These are phyloP conservation scores for Euphorbia corollata DNA, from an alignment of 441 rosid species.

Conservation along the genomic window DNA sequence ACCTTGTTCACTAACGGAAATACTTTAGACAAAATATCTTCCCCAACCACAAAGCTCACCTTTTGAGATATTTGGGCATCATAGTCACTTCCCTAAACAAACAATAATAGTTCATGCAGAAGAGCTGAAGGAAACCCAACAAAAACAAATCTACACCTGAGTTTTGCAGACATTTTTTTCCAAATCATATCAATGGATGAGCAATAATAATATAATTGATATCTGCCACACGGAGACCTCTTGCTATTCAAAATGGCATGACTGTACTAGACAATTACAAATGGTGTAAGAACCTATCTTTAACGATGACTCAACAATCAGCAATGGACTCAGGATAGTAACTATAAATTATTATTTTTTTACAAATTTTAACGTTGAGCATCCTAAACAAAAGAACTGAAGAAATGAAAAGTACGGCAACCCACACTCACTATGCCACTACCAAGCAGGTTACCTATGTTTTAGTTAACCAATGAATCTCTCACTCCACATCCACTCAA, in stretches of 20 bases:
- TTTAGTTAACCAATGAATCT: background rate
- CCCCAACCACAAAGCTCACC: background rate
- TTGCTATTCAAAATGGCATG: background rate
- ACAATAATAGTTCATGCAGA: background rate
- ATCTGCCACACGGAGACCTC: background rate
- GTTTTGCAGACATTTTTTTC: background rate
- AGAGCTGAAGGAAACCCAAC: background rate
- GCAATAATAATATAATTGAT: background rate
- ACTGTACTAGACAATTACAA: background rate
- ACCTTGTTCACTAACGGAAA: background rate
- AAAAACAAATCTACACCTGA: background rate
- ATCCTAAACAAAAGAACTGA: background rate
- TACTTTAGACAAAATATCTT: background rate
- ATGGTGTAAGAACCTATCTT: background rate
- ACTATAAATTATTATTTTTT: too few relatives aligned
- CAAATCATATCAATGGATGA: background rate
- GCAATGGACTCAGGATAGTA: background rate
- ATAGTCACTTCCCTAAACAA: background rate
- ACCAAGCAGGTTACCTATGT: background rate
- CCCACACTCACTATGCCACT: background rate
- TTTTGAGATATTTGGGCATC: background rate
- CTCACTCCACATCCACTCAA: background rate
- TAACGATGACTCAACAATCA: background rate
- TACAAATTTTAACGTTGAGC: background rate
- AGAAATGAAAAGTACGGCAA: too few relatives aligned